Evolutionary conservation across 768 basidiomycete species (phyloP).

Genomic region (Tephrocybe rancida): DNA sequence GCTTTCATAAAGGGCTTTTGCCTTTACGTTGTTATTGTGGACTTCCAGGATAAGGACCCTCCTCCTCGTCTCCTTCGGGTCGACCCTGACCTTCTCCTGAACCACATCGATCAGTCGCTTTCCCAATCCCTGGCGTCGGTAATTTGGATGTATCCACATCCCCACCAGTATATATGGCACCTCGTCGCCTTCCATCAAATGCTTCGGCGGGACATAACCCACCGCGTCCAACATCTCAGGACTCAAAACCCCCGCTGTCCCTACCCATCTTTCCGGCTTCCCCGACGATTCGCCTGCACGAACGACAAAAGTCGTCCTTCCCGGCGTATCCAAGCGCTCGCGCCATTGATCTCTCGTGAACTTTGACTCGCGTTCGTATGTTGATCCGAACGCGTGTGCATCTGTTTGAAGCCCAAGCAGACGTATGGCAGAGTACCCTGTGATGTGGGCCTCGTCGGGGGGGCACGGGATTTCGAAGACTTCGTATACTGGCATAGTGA

Average conservation of each 20-base stretch:
- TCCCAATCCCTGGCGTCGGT: conserved; percentile 9
- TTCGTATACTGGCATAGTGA: neutral
- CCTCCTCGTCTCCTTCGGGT: neutral
- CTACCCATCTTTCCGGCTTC: conserved; percentile 14
- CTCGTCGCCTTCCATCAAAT: conserved; percentile 1
- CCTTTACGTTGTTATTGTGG: conserved; percentile 2
- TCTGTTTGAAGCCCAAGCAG: conserved; percentile 27
- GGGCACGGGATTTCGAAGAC: conserved; percentile 23
- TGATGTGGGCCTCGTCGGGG: conserved; percentile 19
- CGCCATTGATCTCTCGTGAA: conserved; percentile 27
- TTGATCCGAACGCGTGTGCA: conserved; percentile 30
- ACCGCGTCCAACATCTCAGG: conserved; percentile 13
- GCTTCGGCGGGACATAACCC: neutral
- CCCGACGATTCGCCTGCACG: neutral
- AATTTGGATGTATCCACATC: conserved; percentile 13
- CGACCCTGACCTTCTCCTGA: neutral
- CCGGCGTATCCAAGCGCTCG: conserved; percentile 21
- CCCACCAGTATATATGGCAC: conserved; percentile 6
- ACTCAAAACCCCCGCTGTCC: conserved; percentile 18
- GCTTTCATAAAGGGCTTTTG: conserved; percentile 3
- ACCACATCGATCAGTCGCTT: conserved; percentile 4
- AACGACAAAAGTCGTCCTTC: conserved; percentile 24
- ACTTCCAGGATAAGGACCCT: conserved; percentile 7
- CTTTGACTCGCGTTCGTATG: conserved; percentile 22
- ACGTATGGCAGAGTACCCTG: conserved; percentile 24